phyloP scores from a whole-genome alignment of 164 flowering plant species.

The Brasenia schreberi region DNA sequence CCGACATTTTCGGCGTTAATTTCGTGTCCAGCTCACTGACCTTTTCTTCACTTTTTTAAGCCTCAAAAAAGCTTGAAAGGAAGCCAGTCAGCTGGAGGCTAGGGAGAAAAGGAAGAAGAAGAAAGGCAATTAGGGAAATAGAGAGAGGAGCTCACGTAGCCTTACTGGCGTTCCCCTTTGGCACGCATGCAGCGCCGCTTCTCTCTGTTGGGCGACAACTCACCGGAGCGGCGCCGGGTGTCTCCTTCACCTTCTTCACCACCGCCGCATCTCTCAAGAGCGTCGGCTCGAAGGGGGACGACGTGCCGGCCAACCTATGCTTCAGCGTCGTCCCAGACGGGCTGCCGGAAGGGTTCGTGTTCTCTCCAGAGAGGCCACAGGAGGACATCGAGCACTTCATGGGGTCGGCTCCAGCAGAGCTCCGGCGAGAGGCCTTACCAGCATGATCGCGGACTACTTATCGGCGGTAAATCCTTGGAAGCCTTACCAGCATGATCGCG shows the following conservation, averaged over 20 bases:
- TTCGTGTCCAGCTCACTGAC: too few species aligned
- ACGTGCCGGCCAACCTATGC: conserved; percentile 7
- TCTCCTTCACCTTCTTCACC: conserved; percentile 46
- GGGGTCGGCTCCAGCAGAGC: conserved; percentile 20
- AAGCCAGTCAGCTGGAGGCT: too few species aligned
- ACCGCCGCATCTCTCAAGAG: conserved; percentile 8
- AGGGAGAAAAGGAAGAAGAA: neutral
- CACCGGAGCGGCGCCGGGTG: conserved; percentile 21
- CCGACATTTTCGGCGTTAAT: too few species aligned
- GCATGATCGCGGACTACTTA: too few species aligned
- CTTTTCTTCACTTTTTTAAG: too few species aligned
- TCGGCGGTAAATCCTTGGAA: too few species aligned
- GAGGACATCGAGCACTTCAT: conserved; percentile 26
- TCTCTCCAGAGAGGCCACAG: conserved; percentile 7
- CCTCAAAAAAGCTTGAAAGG: neutral
- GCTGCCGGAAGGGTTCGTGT: conserved; percentile 15
- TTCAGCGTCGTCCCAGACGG: conserved; percentile 22
- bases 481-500: too few species aligned
- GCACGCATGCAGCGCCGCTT: conserved; percentile 38
- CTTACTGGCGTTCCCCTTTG: conserved; percentile 13
- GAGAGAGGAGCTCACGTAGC: conserved; percentile 2
- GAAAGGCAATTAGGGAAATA: neutral
- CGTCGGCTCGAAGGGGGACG: neutral
- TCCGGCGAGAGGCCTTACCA: neutral
- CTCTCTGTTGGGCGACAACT: conserved; percentile 21